Conservation (phyloP, 192 early-diverging fungal genomes). For the Dispira parvispora region DNA sequence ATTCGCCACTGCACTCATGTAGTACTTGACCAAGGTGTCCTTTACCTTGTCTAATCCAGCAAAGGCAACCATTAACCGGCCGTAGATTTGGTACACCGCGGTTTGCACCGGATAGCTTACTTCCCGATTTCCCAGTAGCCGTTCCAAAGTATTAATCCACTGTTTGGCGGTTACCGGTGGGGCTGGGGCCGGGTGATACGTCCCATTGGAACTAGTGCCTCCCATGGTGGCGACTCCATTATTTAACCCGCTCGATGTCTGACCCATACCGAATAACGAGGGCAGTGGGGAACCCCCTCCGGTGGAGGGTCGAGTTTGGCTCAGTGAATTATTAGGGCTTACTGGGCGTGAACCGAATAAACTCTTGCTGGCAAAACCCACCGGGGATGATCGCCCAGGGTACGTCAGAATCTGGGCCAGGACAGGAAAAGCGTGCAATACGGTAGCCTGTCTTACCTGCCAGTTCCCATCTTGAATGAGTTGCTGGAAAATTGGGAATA, state of each 20-base stretch:
- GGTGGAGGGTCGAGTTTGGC: background rate
- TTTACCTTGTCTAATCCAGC: background rate
- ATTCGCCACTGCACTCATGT: background rate
- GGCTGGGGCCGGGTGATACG: slow-evolving; percentile 13
- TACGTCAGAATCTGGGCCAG: slow-evolving; percentile 23
- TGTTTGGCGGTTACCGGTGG: slow-evolving; percentile 17
- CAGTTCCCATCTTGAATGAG: slow-evolving; percentile 24
- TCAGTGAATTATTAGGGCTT: background rate
- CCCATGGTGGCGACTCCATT: background rate
- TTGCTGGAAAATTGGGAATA: slow-evolving; percentile 22
- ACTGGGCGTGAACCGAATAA: background rate
- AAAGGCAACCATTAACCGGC: slow-evolving; percentile 23
- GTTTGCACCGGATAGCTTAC: slow-evolving; percentile 27
- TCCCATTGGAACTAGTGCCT: slow-evolving; percentile 14
- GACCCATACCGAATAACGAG: background rate
- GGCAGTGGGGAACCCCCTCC: background rate
- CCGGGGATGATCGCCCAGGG: background rate
- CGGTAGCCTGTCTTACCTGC: slow-evolving; percentile 30
- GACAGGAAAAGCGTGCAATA: slow-evolving; percentile 24
- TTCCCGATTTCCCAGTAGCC: slow-evolving; percentile 25
- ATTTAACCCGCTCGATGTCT: background rate
- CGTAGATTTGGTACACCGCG: slow-evolving; percentile 26
- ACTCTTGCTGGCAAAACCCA: too few species aligned
- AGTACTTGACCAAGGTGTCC: background rate
- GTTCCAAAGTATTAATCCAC: slow-evolving; percentile 25